Evolutionary conservation across 306 rosid genomes (phyloP), one percentile per base, ranked within the genome.

Genomic region (Corylus americana): DNA sequence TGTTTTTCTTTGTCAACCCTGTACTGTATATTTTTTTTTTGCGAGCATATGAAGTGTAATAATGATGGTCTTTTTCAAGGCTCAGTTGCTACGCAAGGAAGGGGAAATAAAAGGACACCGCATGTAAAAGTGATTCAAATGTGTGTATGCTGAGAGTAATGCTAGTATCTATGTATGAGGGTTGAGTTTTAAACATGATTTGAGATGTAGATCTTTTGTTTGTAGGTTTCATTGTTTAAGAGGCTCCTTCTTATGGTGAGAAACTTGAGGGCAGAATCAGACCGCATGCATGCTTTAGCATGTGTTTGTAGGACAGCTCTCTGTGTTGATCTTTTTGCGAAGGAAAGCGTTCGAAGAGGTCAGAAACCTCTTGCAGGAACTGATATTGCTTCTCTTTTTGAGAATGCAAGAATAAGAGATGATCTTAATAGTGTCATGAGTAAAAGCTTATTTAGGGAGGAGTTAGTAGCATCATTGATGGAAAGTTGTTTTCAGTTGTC

Each of bases 401-500:
- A 95, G 91, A 98, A 95, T 77, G 87, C 83, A n/a, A 87, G 97
- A 83, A 86, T 93, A 68, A 90, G 83, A 84, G 99, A 91, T 48
- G 99, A 95, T 89, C 99, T 95, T 74, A 90, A 93, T 75, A 90
- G 91, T 63, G 74, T 86, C 69, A 88, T 97, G 18, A 93, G 98
- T 89, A 93, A 95, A 89, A 89, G 89, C 80, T 80, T 95, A 82
- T 95, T 95, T 84, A 90, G 99, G 82, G 99, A 95, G 88, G 99
- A 95, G 90, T 87, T 95, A 20, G 99, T 95, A 29, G 99, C 99
- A 9, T 95, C 99, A 17, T 90, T 95, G 35, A 98, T 95, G 73
- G 99, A 95, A 81, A 95, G 99, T 86, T 95, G 99, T 88, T 95
- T 95, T 83, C 99, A 93, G 92, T 82, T 95, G 85, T 95, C 99